Conservation (phyloP, 2,329 filamentous ascomycete genomes). For the Colletotrichum theobromicola region DNA sequence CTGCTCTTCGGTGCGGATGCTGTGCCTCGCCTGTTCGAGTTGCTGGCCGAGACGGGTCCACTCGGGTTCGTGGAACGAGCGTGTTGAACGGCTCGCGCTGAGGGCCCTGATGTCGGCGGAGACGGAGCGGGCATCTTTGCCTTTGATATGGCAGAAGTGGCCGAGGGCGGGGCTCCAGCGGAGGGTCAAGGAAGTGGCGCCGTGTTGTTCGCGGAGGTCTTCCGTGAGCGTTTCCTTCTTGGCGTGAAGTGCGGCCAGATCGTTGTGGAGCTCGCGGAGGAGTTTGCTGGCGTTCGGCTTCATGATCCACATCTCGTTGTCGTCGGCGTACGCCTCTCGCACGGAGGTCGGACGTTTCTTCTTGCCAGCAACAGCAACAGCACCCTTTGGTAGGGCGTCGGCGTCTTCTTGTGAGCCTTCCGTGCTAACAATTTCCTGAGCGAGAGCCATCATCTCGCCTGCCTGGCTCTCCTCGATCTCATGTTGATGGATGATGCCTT, state of each 20-base stretch:
- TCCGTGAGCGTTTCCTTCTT: conserved; percentile 68
- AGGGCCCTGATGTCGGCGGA: conserved; percentile 54
- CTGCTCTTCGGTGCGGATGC: conserved; percentile 85
- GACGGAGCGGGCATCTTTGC: conserved; percentile 66
- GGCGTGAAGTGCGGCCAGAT: conserved; percentile 63
- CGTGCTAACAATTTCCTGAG: conserved; percentile 71
- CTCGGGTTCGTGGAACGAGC: conserved; percentile 80
- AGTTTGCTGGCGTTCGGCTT: conserved; percentile 69
- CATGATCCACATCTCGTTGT: conserved; percentile 69
- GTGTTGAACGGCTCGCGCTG: conserved; percentile 81
- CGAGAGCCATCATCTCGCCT: conserved; percentile 73
- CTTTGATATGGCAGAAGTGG: conserved; percentile 89
- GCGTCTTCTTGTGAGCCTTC: conserved; percentile 67
- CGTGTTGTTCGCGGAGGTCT: conserved; percentile 65
- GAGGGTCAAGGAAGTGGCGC: conserved; percentile 72
- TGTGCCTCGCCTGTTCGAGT: conserved; percentile 78
- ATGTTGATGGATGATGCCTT: conserved; percentile 83
- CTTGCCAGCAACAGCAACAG: conserved; percentile 33
- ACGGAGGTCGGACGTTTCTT: conserved; percentile 52
- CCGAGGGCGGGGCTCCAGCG: conserved; percentile 88
- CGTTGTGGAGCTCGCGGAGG: conserved; percentile 70
- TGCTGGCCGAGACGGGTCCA: conserved; percentile 84
- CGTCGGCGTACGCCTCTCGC: conserved; percentile 63
- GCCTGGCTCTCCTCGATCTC: conserved; percentile 76
- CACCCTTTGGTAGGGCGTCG: conserved; percentile 58